These are phyloP conservation scores for Discostella stelligera DNA, from an alignment of 352 stramenopile species.

Conservation along the genomic window DNA sequence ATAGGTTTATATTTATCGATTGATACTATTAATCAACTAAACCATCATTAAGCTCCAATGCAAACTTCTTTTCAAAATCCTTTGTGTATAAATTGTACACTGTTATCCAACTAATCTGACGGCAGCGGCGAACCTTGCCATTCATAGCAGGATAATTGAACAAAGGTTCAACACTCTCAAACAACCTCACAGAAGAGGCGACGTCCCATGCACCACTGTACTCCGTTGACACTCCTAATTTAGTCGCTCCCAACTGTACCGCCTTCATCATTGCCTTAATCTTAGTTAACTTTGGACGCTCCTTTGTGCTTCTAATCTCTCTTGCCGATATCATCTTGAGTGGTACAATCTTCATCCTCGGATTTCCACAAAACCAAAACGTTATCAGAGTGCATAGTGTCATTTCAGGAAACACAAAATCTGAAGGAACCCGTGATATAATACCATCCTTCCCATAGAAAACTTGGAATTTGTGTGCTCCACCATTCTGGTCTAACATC, in stretches of 20 bases:
- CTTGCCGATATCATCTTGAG: not conserved
- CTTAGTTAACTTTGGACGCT: constrained; percentile 5
- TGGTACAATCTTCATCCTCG: not conserved
- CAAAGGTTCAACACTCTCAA: constrained; percentile 3
- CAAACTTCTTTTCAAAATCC: no score
- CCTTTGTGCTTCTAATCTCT: not conserved
- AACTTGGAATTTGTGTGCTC: constrained; percentile 1
- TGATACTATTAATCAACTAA: no score
- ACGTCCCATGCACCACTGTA: not conserved
- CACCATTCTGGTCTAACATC: not conserved
- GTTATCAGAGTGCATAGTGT: constrained; percentile 4
- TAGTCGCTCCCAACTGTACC: constrained; percentile 1
- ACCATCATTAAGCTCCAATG: no score
- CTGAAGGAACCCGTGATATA: not conserved
- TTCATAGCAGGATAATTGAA: constrained; percentile 12
- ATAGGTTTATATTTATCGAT: no score
- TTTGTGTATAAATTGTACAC: constrained; percentile 16
- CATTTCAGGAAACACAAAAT: constrained; percentile 20
- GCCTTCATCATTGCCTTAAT: constrained; percentile 14
- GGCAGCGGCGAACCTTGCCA: not conserved
- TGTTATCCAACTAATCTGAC: constrained; percentile 13
- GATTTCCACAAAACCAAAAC: constrained; percentile 17
- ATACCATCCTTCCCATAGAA: constrained; percentile 3
- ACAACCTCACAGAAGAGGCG: not conserved
- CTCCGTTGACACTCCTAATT: constrained; percentile 1